Evolutionary conservation across 2,329 filamentous ascomycete genomes (phyloP).

Genomic region (Nemania sp.): DNA sequence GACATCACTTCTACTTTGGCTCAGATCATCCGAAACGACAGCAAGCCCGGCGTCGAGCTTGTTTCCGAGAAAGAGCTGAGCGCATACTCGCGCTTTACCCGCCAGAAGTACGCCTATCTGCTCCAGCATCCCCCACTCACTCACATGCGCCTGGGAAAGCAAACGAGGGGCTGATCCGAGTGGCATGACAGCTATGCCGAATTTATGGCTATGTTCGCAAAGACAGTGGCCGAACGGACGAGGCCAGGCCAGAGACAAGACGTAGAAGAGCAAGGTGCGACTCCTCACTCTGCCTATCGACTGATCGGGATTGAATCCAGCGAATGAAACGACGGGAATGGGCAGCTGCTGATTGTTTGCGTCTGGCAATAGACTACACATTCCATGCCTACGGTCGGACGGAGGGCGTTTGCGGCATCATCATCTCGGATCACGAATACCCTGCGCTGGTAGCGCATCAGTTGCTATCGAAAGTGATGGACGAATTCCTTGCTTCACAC

Average conservation of each 20-base stretch:
- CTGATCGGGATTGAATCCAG: slow-evolving; percentile 3
- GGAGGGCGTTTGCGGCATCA: slow-evolving; percentile 74
- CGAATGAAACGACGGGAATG: not conserved
- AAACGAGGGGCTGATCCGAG: slow-evolving; percentile 22
- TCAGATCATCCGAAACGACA: slow-evolving; percentile 81
- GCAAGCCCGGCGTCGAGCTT: slow-evolving; percentile 75
- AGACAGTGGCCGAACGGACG: slow-evolving; percentile 85
- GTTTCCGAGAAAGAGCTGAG: slow-evolving; percentile 75
- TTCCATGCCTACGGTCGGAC: slow-evolving; percentile 79
- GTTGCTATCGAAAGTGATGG: slow-evolving; percentile 81
- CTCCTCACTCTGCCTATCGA: slow-evolving; percentile 5
- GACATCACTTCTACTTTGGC: slow-evolving; percentile 18
- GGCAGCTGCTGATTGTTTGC: slow-evolving; percentile 16
- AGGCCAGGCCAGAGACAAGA: slow-evolving; percentile 80
- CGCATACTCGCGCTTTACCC: slow-evolving; percentile 79
- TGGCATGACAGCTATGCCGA: slow-evolving; percentile 49
- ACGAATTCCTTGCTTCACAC: slow-evolving; percentile 81
- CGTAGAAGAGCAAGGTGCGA: slow-evolving; percentile 75
- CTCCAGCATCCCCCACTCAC: not conserved
- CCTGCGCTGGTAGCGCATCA: slow-evolving; percentile 80
- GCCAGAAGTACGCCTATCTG: slow-evolving; percentile 57
- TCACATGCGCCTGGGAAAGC: not conserved
- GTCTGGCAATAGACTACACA: slow-evolving; percentile 59
- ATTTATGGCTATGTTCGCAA: slow-evolving; percentile 83
- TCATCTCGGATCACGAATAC: slow-evolving; percentile 77